Evolutionary conservation across 331 rosid species (phyloP).

Genomic region (Malus hybrid): DNA sequence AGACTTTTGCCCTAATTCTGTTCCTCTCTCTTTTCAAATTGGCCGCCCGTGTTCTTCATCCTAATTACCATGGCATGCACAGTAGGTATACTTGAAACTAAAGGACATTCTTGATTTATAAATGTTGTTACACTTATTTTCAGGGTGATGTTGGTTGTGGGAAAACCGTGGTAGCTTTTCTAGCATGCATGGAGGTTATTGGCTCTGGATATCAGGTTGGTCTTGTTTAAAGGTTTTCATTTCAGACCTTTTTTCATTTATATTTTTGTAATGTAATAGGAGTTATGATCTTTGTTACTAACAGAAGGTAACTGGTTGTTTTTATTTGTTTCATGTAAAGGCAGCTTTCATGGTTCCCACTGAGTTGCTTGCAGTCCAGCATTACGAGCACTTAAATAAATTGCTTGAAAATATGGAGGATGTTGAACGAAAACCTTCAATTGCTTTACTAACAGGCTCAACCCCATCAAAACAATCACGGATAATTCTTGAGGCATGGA

Average conservation of each 20-base stretch:
- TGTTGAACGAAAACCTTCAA: conserved; percentile 54
- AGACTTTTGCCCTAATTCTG: not conserved
- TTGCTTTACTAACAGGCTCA: conserved; percentile 91
- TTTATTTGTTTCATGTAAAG: conserved; percentile 32
- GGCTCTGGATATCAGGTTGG: conserved; percentile 75
- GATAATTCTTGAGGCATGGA: conserved; percentile 70
- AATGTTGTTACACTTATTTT: conserved; percentile 15
- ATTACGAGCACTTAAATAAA: conserved; percentile 58
- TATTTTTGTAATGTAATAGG: not conserved
- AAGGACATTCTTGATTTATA: conserved; percentile 11
- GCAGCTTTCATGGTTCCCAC: conserved; percentile 99
- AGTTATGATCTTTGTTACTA: conserved; percentile 6
- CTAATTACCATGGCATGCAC: not conserved
- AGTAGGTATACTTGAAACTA: not conserved
- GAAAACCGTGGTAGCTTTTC: conserved; percentile 94
- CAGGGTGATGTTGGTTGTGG: conserved; percentile 99
- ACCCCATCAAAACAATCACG: conserved; percentile 75
- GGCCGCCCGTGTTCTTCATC: not conserved
- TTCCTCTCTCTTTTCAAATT: not conserved
- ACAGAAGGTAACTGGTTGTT: not conserved
- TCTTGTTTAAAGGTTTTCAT: not conserved
- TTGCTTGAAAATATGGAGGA: conserved; percentile 60
- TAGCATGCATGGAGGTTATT: conserved; percentile 95
- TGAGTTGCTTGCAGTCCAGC: conserved; percentile 95
- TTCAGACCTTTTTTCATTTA: not conserved